These are phyloP conservation scores for Saccharomycopsis amapae DNA, from an alignment of 805 yeast species.

Conservation along the genomic window DNA sequence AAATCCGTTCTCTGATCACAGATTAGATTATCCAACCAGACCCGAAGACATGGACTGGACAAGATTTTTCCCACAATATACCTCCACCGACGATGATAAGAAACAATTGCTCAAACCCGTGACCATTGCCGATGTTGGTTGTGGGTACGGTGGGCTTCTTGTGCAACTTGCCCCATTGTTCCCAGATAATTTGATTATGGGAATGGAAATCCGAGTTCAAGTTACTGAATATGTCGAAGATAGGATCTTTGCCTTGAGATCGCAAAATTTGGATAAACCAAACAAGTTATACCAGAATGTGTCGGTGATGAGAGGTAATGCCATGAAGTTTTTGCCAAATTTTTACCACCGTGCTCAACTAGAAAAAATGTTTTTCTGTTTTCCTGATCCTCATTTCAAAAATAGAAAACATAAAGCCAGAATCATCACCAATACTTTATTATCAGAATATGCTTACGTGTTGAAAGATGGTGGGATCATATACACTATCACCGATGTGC, in stretches of 20 bases:
- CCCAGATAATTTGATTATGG: slow-evolving; percentile 69
- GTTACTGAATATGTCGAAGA: slow-evolving; percentile 97
- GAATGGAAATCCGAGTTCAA: slow-evolving; percentile 97
- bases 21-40: slow-evolving; percentile 73
- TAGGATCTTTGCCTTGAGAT: slow-evolving; percentile 82
- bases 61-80: slow-evolving; percentile 57
- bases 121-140: slow-evolving; percentile 92
- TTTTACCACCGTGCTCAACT: slow-evolving; percentile 80
- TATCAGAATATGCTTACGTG: slow-evolving; percentile 89
- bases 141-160: slow-evolving; percentile 93
- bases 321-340: slow-evolving; percentile 96
- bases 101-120: slow-evolving; percentile 44
- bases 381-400: slow-evolving; percentile 99
- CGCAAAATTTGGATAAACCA: slow-evolving; percentile 32
- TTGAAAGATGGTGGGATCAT: slow-evolving; percentile 79
- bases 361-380: slow-evolving; percentile 91
- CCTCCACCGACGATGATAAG: slow-evolving; percentile 30
- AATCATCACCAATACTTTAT: slow-evolving; percentile 81
- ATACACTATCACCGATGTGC: slow-evolving; percentile 93
- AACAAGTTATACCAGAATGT: slow-evolving; percentile 64
- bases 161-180: slow-evolving; percentile 72
- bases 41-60: slow-evolving; percentile 90
- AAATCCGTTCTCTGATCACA: slow-evolving; percentile 94
- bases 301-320: slow-evolving; percentile 86
- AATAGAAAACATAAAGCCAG: slow-evolving; percentile 96